These are phyloP conservation scores for Ophiosphaerella narmari DNA, from an alignment of 2,329 filamentous ascomycete genomes.

Conservation along the genomic window DNA sequence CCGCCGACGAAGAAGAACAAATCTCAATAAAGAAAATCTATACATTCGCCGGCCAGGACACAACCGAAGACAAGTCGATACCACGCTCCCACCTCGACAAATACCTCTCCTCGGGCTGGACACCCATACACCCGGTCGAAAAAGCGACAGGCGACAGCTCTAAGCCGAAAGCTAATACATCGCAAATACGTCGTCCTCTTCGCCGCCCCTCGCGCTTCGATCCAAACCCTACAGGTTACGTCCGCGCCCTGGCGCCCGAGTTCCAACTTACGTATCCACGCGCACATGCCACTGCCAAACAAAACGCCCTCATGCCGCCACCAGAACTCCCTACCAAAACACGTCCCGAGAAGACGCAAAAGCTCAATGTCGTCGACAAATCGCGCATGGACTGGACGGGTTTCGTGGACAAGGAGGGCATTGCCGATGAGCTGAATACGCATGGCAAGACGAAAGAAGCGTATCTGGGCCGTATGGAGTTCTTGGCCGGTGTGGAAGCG, in stretches of 20 bases:
- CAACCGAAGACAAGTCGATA: constrained; percentile 73
- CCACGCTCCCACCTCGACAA: constrained; percentile 44
- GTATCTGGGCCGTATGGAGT: constrained; percentile 66
- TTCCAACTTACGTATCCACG: constrained; percentile 50
- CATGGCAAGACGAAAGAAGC: constrained; percentile 66
- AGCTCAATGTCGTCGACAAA: constrained; percentile 70
- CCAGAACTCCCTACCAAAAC: constrained; percentile 18
- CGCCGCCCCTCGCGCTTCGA: constrained; percentile 57
- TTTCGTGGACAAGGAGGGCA: constrained; percentile 65
- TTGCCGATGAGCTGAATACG: constrained; percentile 64
- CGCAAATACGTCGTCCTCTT: constrained; percentile 35
- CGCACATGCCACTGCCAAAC: constrained; percentile 1
- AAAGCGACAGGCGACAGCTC: constrained; percentile 3
- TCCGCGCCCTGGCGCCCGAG: constrained; percentile 52
- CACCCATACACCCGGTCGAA: constrained; percentile 16
- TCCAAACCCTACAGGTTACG: constrained; percentile 53
- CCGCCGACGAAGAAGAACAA: constrained; percentile 42
- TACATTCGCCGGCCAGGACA: constrained; percentile 74
- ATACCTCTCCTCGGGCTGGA: constrained; percentile 40
- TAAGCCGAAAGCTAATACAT: constrained; percentile 5
- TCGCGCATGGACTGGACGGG: constrained; percentile 68
- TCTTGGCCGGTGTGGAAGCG: constrained; percentile 62
- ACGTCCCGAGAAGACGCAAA: constrained; percentile 53
- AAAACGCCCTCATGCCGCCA: constrained; percentile 13
- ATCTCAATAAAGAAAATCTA: constrained; percentile 72